Conservation (phyloP, 2,329 filamentous ascomycete species). For the Monosporascus sp. region DNA sequence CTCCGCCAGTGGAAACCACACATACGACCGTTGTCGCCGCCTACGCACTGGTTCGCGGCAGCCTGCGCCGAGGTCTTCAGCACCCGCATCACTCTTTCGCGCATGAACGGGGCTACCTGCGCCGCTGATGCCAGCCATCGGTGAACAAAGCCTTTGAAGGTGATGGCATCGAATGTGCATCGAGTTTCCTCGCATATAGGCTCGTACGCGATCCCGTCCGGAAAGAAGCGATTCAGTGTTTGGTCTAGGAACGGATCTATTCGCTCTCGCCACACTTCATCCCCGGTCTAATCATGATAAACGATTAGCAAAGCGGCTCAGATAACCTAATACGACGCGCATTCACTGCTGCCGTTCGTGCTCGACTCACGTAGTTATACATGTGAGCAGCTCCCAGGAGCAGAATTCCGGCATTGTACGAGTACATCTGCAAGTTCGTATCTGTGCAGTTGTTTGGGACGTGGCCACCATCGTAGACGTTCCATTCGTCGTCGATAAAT, state of each 20-base stretch:
- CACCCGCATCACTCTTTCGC: conserved; percentile 28
- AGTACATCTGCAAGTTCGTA: conserved; percentile 43
- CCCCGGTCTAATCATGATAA: conserved; percentile 15
- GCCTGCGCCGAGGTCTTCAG: conserved; percentile 31
- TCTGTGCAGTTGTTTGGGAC: conserved; percentile 36
- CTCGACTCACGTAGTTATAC: conserved; percentile 33
- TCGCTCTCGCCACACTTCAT: conserved; percentile 38
- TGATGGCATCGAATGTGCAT: conserved; percentile 50
- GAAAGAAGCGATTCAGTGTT: conserved; percentile 43
- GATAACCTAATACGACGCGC: no score
- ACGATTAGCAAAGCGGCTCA: background rate
- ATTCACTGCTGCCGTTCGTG: no score
- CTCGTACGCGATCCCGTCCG: conserved; percentile 45
- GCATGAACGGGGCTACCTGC: conserved; percentile 31
- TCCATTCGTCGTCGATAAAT: conserved; percentile 38
- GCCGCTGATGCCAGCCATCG: conserved; percentile 41
- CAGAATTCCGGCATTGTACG: conserved; percentile 44
- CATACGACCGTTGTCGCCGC: conserved; percentile 29
- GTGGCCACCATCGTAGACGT: conserved; percentile 44
- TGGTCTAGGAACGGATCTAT: conserved; percentile 41
- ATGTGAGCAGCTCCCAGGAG: conserved; percentile 37
- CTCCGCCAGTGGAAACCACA: conserved; percentile 47
- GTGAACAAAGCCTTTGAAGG: conserved; percentile 53
- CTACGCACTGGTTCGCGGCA: conserved; percentile 32
- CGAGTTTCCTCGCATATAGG: conserved; percentile 43